Evolutionary conservation across 2,329 filamentous ascomycete genomes (phyloP).

Genomic region (Venturia asperata): DNA sequence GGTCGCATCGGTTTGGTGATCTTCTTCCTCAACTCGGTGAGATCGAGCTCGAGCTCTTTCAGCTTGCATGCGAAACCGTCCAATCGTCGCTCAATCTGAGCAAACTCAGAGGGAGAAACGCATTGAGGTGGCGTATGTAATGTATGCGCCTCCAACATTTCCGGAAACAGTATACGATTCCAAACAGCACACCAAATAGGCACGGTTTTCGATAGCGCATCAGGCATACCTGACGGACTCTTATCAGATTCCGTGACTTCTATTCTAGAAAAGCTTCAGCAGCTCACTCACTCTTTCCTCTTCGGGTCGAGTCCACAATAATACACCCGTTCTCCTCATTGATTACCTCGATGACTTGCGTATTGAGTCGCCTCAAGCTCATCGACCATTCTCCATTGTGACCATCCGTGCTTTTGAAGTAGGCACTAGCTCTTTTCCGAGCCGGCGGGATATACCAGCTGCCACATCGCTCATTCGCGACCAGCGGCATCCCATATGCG

Average conservation of each 20-base stretch:
- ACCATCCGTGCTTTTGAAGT: constrained; percentile 98
- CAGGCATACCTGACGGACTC: constrained; percentile 63
- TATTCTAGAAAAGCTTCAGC: not conserved
- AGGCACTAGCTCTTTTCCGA: constrained; percentile 65
- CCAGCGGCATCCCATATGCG: constrained; percentile 57
- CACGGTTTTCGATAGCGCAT: constrained; percentile 87
- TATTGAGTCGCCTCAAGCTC: constrained; percentile 73
- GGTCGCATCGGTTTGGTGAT: constrained; percentile 68
- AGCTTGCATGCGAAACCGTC: constrained; percentile 47
- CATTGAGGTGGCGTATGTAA: constrained; percentile 67
- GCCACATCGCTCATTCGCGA: constrained; percentile 92
- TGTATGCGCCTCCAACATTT: constrained; percentile 39
- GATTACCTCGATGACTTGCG: constrained; percentile 68
- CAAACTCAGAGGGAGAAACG: constrained; percentile 67
- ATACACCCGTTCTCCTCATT: constrained; percentile 65
- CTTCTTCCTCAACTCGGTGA: constrained; percentile 46
- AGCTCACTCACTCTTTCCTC: constrained; percentile 65
- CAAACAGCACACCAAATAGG: constrained; percentile 89
- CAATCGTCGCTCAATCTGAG: constrained; percentile 65
- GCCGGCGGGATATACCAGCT: constrained; percentile 80
- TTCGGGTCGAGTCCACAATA: constrained; percentile 84
- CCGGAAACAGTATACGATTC: constrained; percentile 70
- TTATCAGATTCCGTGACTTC: constrained; percentile 11
- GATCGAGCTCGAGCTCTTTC: constrained; percentile 53
- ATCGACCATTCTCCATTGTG: constrained; percentile 89